These are phyloP conservation scores for Senna siamea DNA, from an alignment of 306 rosid genomes.

Conservation along the genomic window DNA sequence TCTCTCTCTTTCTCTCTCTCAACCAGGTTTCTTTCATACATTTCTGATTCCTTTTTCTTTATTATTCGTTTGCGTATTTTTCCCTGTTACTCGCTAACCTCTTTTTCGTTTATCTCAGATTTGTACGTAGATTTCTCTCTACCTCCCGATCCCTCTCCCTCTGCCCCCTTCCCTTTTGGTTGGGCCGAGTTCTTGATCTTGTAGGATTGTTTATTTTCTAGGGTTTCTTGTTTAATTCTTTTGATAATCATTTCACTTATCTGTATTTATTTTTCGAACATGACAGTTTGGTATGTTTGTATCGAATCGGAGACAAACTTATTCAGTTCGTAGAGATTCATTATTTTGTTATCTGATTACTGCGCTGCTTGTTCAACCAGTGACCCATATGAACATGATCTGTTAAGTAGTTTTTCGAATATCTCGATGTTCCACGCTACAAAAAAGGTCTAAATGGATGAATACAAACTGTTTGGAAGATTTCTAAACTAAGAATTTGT, in stretches of 20 bases:
- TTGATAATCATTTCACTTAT: neutral
- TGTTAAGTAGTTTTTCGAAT: neutral
- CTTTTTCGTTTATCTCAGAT: slow-evolving; percentile 24
- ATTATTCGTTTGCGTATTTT: neutral
- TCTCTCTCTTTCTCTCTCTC: slow-evolving; percentile 38
- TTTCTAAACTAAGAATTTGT: neutral
- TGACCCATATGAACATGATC: slow-evolving; percentile 2
- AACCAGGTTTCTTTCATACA: slow-evolving; percentile 30
- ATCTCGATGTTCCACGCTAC: no score
- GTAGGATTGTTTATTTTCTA: neutral
- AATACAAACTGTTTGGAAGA: neutral
- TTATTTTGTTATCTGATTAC: neutral
- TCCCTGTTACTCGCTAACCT: neutral
- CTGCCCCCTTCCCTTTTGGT: neutral
- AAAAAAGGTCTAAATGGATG: neutral
- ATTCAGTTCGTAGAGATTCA: slow-evolving; percentile 3
- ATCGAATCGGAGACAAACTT: neutral
- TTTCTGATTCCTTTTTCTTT: neutral
- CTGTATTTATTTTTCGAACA: neutral
- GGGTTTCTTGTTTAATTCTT: slow-evolving; percentile 33
- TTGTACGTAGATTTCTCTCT: slow-evolving; percentile 15
- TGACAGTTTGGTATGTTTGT: neutral
- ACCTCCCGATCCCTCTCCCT: neutral
- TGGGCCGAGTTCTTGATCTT: neutral
- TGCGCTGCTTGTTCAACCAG: neutral